Evolutionary conservation across 2,329 filamentous ascomycete species (phyloP).

Genomic region (Verticillium klebahnii): DNA sequence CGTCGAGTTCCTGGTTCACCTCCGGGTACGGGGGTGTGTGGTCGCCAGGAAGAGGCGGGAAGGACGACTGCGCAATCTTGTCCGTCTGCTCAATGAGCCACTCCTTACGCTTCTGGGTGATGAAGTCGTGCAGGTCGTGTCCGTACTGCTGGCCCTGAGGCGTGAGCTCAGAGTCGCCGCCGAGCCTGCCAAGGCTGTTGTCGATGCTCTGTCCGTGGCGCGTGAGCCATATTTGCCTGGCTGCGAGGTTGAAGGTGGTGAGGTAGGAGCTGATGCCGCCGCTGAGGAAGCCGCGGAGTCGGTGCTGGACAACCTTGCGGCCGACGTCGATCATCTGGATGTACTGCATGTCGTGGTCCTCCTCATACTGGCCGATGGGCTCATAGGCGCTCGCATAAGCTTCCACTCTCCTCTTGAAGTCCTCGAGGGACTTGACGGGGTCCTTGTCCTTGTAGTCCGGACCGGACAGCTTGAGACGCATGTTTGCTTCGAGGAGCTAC

Average conservation of each 20-base stretch:
- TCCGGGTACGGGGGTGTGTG: conserved; percentile 94
- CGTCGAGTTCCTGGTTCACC: conserved; percentile 61
- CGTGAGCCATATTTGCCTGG: conserved; percentile 97
- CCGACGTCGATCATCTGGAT: conserved; percentile 97
- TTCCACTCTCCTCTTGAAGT: conserved; percentile 88
- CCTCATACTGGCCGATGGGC: conserved; percentile 85
- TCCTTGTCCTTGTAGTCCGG: conserved; percentile 96
- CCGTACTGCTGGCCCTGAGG: conserved; percentile 77
- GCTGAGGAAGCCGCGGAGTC: conserved; percentile 86
- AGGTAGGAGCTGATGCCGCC: conserved; percentile 92
- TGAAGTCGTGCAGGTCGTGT: conserved; percentile 74
- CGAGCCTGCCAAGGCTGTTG: conserved; percentile 83
- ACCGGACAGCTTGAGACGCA: conserved; percentile 92
- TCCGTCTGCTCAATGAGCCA: conserved; percentile 82
- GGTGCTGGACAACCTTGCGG: conserved; percentile 85
- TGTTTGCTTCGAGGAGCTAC: conserved; percentile 85
- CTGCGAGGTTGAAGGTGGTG: conserved; percentile 93
- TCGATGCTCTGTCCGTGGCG: conserved; percentile 88
- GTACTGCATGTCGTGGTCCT: conserved; percentile 86
- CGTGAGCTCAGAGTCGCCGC: conserved; percentile 82
- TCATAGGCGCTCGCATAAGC: conserved; percentile 95
- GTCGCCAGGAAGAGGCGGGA: conserved; percentile 87
- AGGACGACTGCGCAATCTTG: conserved; percentile 70
- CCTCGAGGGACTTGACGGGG: conserved; percentile 73
- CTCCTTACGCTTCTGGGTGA: conserved; percentile 71